Evolutionary conservation across 2,329 filamentous ascomycete species (phyloP).

Genomic region (Neoarthrinium moseri): DNA sequence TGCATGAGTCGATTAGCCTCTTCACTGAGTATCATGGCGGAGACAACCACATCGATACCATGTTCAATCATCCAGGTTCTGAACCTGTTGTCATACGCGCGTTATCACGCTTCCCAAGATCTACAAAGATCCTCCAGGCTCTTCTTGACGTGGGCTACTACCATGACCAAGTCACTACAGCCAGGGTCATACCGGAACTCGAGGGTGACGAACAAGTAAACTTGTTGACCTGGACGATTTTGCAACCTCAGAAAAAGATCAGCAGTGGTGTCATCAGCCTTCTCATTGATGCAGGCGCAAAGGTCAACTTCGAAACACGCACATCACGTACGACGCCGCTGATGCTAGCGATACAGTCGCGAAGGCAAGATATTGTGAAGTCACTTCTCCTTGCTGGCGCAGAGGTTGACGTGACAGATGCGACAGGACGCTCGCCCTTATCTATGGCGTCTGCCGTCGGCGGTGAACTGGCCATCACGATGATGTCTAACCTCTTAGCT

Average conservation of each 20-base stretch:
- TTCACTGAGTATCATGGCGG: conserved; percentile 51
- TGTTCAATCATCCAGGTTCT: conserved; percentile 39
- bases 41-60: conserved; percentile 48
- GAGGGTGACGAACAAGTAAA: conserved; percentile 55
- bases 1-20: conserved; percentile 47
- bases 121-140: conserved; percentile 47
- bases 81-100: conserved; percentile 52
- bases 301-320: conserved; percentile 54
- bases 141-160: conserved; percentile 59
- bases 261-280: conserved; percentile 57
- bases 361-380: conserved; percentile 56
- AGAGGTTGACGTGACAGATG: conserved; percentile 58
- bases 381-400: conserved; percentile 56
- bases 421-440: conserved; percentile 56
- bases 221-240: conserved; percentile 59
- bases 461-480: conserved; percentile 50
- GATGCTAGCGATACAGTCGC: conserved; percentile 56
- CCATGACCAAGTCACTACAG: conserved; percentile 50
- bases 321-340: conserved; percentile 55
- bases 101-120: conserved; percentile 54
- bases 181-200: conserved; percentile 41
- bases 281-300: conserved; percentile 53
- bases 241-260: conserved; percentile 62
- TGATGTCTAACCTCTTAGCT: conserved; percentile 54
- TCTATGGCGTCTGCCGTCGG: conserved; percentile 57